Evolutionary conservation across 352 stramenopile species (phyloP).

Genomic region (Aphanomyces stellatus): DNA sequence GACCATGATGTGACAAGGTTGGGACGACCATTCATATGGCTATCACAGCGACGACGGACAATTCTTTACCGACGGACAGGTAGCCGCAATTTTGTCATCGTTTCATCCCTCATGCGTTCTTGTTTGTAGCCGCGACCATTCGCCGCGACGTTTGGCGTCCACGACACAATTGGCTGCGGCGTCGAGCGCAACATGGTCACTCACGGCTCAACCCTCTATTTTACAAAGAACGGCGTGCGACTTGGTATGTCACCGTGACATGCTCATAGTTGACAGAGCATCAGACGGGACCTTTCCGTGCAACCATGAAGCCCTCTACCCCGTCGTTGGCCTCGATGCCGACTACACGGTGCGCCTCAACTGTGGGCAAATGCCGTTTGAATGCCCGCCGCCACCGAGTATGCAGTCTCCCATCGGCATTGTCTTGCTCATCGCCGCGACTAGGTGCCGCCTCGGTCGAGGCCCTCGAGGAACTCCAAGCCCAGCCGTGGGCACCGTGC

Average conservation of each 20-base stretch:
- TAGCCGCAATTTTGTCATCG: constrained; percentile 19
- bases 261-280: no score
- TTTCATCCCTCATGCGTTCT: neutral
- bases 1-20: constrained; percentile 26
- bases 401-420: neutral
- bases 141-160: constrained; percentile 34
- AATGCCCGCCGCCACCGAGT: constrained; percentile 20
- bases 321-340: constrained; percentile 75
- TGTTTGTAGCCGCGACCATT: constrained; percentile 34
- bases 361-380: constrained; percentile 69
- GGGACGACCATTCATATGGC: constrained; percentile 49
- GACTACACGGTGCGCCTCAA: constrained; percentile 71
- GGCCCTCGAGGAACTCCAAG: neutral
- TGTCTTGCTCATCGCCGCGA: neutral
- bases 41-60: constrained; percentile 74
- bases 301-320: constrained; percentile 46
- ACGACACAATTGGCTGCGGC: constrained; percentile 68
- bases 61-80: constrained; percentile 45
- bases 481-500: neutral
- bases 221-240: constrained; percentile 48
- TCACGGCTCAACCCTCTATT: constrained; percentile 44
- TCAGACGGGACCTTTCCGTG: constrained; percentile 34
- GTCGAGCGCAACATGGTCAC: constrained; percentile 34
- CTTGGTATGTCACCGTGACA: no score
- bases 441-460: neutral